Conservation (phyloP, 352 stramenopile genomes). For the Pythium folliculosum region DNA sequence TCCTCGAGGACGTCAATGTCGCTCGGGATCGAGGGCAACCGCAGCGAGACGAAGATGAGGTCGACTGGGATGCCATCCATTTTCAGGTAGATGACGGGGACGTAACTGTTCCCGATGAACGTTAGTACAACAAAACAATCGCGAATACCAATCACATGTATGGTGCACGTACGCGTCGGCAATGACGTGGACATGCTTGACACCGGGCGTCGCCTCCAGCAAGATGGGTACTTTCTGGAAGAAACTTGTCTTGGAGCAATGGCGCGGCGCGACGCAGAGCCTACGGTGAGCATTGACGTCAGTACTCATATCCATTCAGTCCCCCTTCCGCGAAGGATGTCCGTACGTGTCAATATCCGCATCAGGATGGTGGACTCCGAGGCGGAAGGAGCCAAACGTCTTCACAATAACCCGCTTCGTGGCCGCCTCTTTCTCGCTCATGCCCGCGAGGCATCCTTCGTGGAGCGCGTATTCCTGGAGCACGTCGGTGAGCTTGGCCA, state of each 20-base stretch:
- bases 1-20: conserved; percentile 85
- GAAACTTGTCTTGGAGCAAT: conserved; percentile 85
- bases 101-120: conserved; percentile 42
- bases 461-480: conserved; percentile 81
- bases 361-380: conserved; percentile 85
- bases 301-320: conserved; percentile 2
- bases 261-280: conserved; percentile 78
- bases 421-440: conserved; percentile 47
- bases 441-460: conserved; percentile 47
- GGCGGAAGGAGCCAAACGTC: conserved; percentile 92
- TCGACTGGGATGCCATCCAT: conserved; percentile 91
- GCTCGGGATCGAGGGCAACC: conserved; percentile 56
- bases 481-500: conserved; percentile 62
- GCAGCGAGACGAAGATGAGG: conserved; percentile 91
- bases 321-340: background rate
- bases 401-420: conserved; percentile 61
- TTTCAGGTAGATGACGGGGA: conserved; percentile 95
- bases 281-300: conserved; percentile 36
- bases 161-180: conserved; percentile 80
- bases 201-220: conserved; percentile 65
- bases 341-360: conserved; percentile 85
- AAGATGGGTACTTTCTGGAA: conserved; percentile 85
- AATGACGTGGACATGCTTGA: conserved; percentile 83
- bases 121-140: background rate
- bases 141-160: background rate